Conservation (phyloP, 306 rosid genomes). For the Casuarina equisetifolia region DNA sequence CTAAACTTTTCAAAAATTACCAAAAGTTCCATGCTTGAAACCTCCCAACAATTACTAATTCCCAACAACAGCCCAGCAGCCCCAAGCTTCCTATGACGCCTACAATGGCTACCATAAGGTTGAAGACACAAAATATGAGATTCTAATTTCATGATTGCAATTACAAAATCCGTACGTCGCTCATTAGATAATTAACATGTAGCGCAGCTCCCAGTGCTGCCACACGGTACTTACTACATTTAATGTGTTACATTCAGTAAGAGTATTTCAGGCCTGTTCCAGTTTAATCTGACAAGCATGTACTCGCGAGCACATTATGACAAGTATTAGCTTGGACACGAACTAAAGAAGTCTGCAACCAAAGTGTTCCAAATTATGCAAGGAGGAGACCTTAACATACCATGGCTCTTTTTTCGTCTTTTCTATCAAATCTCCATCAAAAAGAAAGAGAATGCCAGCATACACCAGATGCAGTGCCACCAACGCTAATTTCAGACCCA, state of each 20-base stretch:
- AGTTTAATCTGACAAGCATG: neutral
- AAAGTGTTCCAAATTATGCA: neutral
- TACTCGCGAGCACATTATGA: neutral
- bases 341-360: neutral
- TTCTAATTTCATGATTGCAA: neutral
- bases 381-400: conserved; percentile 37
- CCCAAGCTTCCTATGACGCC: neutral
- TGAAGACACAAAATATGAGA: neutral
- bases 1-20: neutral
- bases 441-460: conserved; percentile 64
- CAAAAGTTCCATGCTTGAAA: neutral
- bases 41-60: neutral
- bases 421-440: conserved; percentile 71
- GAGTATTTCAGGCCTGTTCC: neutral
- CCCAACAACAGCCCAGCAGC: neutral
- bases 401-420: conserved; percentile 72
- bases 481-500: conserved; percentile 70
- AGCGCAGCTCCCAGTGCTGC: neutral
- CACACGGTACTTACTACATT: neutral
- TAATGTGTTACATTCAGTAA: neutral
- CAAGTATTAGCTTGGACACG: neutral
- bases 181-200: neutral
- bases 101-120: neutral
- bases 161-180: neutral
- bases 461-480: conserved; percentile 67